phyloP scores from a whole-genome alignment of 148 eudicot species.

The Silene latifolia region DNA sequence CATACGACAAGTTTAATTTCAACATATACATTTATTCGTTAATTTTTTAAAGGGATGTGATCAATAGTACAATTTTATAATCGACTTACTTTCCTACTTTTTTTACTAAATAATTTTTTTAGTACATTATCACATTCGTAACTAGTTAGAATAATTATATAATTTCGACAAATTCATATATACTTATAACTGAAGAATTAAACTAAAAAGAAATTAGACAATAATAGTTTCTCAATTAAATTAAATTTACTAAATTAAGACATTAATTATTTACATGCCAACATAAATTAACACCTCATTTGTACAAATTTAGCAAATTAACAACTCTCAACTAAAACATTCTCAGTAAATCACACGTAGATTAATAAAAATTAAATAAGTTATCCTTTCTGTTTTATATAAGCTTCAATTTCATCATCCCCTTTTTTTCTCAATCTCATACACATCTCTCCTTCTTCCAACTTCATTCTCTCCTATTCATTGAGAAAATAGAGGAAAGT shows the following conservation, averaged over 20 bases:
- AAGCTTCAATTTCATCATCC: neutral
- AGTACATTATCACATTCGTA: too few species aligned
- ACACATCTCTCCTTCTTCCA: constrained; percentile 6
- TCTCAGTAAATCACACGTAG: constrained; percentile 8
- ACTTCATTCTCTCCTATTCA: constrained; percentile 13
- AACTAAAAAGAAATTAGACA: too few species aligned
- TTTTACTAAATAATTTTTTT: too few species aligned
- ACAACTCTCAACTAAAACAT: constrained; percentile 19
- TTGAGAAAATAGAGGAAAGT: constrained; percentile 40
- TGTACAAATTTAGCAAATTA: constrained; percentile 17
- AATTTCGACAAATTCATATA: too few species aligned
- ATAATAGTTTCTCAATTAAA: neutral
- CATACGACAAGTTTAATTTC: too few species aligned
- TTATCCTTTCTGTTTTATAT: neutral
- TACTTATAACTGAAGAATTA: too few species aligned
- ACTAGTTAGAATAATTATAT: too few species aligned
- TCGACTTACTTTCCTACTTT: too few species aligned
- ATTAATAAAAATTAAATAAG: constrained; percentile 1
- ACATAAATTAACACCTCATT: constrained; percentile 16
- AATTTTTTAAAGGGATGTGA: too few species aligned
- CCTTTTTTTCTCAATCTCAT: constrained; percentile 39
- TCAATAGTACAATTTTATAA: too few species aligned
- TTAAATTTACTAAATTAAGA: constrained; percentile 8
- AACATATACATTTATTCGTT: too few species aligned
- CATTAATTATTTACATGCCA: neutral